Evolutionary conservation across 2,329 filamentous ascomycete species (phyloP), one percentile per base, ranked within the genome.

Genomic region (Penicillium verrucosum): DNA sequence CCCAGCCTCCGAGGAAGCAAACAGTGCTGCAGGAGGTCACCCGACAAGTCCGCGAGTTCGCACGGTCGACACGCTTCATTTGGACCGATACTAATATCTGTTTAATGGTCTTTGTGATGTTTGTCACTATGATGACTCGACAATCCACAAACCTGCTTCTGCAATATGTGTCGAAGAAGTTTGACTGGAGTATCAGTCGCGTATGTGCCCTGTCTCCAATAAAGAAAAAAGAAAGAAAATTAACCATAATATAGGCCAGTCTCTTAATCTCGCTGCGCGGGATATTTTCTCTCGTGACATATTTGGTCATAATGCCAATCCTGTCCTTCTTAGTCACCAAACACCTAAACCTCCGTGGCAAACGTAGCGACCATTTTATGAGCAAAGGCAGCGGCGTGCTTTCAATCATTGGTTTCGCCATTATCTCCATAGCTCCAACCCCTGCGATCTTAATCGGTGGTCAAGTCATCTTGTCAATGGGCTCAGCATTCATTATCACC

Each of bases 121-220:
- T 70, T 18, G 63, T 68, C 16, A 56, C 63, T 5, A 51, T 59
- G 16, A 58, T 71, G 44, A 65, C 60, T 41, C 59, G 58, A 18
- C 60, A 65, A 43, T 65, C 63, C 3, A 63, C 60, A 2, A 60
- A 47, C 27, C 46, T 72, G 14, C 56, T 72, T 21, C 38, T 72
- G 12, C 70, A 71, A 56, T 71, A 69, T 51, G 63, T 62, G 1
- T 70, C 69, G 12, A 66, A 66, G 46, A 66, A 65, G 21, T 71
- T 69, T 41, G 25, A 65, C 21, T 72, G 70, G 70, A 69, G 58
- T 37, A 63, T 71, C 43, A 57, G 62, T 34, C 50, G 61, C 38
- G 68, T 70, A 65, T 38, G 65, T 53, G 21, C 4, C 34, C 38
- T 14, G 1, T n/a, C n/a, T n/a, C n/a, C n/a, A n/a, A n/a, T n/a